Base-by-base conservation (phyloP, 768 basidiomycete species). In the Psilocybe subaeruginosa region DNA sequence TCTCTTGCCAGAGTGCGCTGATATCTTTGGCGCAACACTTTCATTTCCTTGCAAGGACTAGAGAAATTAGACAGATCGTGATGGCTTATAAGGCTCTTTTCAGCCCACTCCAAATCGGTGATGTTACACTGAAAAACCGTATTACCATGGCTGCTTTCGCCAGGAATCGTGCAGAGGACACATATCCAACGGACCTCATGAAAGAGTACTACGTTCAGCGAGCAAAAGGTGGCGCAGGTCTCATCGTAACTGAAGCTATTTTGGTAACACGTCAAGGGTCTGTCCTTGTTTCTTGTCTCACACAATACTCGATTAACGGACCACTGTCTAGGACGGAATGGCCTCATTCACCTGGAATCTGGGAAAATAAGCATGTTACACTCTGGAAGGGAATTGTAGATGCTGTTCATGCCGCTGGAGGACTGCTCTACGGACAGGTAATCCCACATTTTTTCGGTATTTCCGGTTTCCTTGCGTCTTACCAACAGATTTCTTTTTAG, bases 371-470 rank as follows among this genome's bases (percentile, higher is more conserved):
- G 33, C 81, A 83, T 60, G 72, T 80, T 11, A 63, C 63, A 16
- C 80, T 69, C 5, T 84, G 82, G 82, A 81, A 76, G 60, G 76
- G 74, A 49, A 71, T 85, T 53, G 78, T 74, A 1, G 80, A 81
- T 52, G 76, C 74, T 1, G 80, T 86, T 8, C 83, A 85, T 64
- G 66, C 69, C 7, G 78, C 77, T 35, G 80, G 80, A 7, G 74
- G 77, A 6, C 62, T 72, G 27, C 80, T 85, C 19, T 82, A 80
- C 50, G 68, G 70, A 47, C 85, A 86, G 75, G 53, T 63, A 27
- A 49, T 41, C 27, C 11, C n/a, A 5, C 53, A 16, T 16, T 31
- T 17, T 45, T 55, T 48, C 19, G 14, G 0, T 62, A 29, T 77
- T 78, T 52, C 50, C 69, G 23, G 31, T 47, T 58, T 14, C 27